Evolutionary conservation across 179 eudicot genomes (phyloP), one percentile per base, ranked within the genome.

Genomic region (Gypsophila paniculata): DNA sequence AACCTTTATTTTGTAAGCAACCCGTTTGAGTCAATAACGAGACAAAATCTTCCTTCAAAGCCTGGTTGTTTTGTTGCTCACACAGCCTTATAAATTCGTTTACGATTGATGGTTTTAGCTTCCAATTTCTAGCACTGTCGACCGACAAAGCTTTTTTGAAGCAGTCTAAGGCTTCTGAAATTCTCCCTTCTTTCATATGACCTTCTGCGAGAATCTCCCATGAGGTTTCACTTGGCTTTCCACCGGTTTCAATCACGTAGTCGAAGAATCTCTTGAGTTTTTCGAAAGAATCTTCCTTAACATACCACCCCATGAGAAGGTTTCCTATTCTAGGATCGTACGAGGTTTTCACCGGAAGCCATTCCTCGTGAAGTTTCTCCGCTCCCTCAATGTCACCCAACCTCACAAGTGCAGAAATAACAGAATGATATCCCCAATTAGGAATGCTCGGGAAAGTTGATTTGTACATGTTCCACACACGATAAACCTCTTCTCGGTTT

Each of bases 151-250:
- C 94, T 77, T 87, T 80, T 76, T 83, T 73, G 60, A 93, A 83
- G 78, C 93, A 91, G 65, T 86, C 85, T 73, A 93, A 60, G 11
- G 91, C 97, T 68, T 86, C 90, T 0, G 89, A 73, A 14, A 85
- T 72, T 81, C 84, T 82, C 83, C 75, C 78, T 70, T 83, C 81
- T 72, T 74, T 75, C 15, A 85, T 72, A 72, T 86, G 80, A 48
- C 80, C 81, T 75, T 88, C 91, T 53, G 87, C 89, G n/a, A 91
- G 82, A 54, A 87, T 80, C 79, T 89, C 97, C 96, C 93, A 91
- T 38, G 96, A 82, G 36, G 75, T 79, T 15, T 90, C 55, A 74
- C 82, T 91, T 9, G 94, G 87, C 72, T 86, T 91, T 44, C 89
- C 90, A 62, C 95, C 96, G 0, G 70, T 77, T 76, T 79, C 83